phyloP scores from a whole-genome alignment of 352 stramenopile species.

The Pythium pyrilobum region DNA sequence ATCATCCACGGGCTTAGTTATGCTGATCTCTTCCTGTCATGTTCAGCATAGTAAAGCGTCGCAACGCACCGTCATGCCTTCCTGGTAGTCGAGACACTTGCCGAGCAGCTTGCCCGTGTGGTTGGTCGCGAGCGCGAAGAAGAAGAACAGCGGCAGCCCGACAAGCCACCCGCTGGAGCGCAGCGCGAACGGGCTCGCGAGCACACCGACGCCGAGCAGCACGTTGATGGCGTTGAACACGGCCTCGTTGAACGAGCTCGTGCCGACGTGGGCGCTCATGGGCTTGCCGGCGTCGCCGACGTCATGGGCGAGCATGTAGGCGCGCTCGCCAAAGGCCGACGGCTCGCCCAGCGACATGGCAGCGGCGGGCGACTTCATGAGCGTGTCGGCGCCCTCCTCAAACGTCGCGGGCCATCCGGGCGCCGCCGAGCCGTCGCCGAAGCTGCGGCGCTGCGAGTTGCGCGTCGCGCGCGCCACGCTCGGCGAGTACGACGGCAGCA shows the following conservation, averaged over 20 bases:
- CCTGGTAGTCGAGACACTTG: slow-evolving; percentile 74
- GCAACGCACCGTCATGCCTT: slow-evolving; percentile 55
- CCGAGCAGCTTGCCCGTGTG: slow-evolving; percentile 82
- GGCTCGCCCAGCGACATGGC: slow-evolving; percentile 27
- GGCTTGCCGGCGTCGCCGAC: slow-evolving; percentile 9
- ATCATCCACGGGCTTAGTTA: background rate
- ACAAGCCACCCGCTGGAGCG: slow-evolving; percentile 69
- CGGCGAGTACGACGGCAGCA: slow-evolving; percentile 66
- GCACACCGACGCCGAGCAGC: slow-evolving; percentile 75
- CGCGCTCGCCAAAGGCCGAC: slow-evolving; percentile 40
- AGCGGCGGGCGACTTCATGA: slow-evolving; percentile 47
- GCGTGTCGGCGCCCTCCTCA: slow-evolving; percentile 42
- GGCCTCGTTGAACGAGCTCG: slow-evolving; percentile 65
- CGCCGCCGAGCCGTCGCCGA: slow-evolving; percentile 21
- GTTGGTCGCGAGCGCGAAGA: slow-evolving; percentile 83
- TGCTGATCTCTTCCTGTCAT: background rate
- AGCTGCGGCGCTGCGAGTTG: slow-evolving; percentile 11
- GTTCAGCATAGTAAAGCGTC: background rate
- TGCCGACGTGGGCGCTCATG: slow-evolving; percentile 29
- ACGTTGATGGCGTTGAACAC: slow-evolving; percentile 87
- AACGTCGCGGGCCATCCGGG: slow-evolving; percentile 69
- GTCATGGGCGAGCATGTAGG: slow-evolving; percentile 30
- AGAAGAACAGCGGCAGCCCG: slow-evolving; percentile 71
- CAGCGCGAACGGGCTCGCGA: slow-evolving; percentile 81
- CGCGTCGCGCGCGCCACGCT: slow-evolving; percentile 33